These are phyloP conservation scores for Gossypium raimondii DNA, from an alignment of 345 rosid genomes.

Conservation along the genomic window DNA sequence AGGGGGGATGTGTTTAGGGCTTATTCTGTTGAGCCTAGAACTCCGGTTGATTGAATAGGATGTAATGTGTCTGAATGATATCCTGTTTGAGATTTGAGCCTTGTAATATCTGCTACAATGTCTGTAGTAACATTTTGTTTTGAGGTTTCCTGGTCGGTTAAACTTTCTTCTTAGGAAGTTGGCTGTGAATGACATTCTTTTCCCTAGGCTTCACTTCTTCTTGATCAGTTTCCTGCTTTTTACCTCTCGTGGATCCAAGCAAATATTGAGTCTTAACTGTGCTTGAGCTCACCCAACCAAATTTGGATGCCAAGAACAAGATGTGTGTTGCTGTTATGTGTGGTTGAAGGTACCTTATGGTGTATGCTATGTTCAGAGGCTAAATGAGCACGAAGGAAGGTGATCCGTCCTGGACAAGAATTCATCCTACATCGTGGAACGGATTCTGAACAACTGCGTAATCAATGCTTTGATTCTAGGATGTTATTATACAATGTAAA, in stretches of 20 bases:
- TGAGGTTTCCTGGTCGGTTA: too few relatives aligned
- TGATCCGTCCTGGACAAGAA: conserved; percentile 56
- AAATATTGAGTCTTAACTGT: too few relatives aligned
- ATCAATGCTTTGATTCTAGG: conserved; percentile 13
- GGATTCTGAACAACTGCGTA: conserved; percentile 45
- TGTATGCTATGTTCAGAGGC: conserved; percentile 27
- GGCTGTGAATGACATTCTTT: too few relatives aligned
- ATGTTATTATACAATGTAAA: background rate
- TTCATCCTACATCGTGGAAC: conserved; percentile 57
- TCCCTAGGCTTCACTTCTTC: too few relatives aligned
- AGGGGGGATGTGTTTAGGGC: too few relatives aligned
- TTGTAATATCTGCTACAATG: background rate
- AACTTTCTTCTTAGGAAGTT: too few relatives aligned
- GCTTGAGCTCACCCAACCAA: too few relatives aligned
- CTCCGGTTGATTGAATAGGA: background rate
- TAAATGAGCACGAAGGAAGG: conserved; percentile 10
- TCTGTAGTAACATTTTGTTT: background rate
- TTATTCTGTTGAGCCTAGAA: too few relatives aligned
- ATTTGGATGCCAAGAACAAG: too few relatives aligned
- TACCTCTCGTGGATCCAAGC: too few relatives aligned
- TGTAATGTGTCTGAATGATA: background rate
- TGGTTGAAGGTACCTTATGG: conserved; percentile 36
- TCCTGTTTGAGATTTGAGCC: background rate
- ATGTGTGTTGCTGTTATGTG: conserved; percentile 29
- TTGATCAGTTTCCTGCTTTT: too few relatives aligned